Evolutionary conservation across 805 yeast species (phyloP).

Genomic region (Myxozyma geophila): DNA sequence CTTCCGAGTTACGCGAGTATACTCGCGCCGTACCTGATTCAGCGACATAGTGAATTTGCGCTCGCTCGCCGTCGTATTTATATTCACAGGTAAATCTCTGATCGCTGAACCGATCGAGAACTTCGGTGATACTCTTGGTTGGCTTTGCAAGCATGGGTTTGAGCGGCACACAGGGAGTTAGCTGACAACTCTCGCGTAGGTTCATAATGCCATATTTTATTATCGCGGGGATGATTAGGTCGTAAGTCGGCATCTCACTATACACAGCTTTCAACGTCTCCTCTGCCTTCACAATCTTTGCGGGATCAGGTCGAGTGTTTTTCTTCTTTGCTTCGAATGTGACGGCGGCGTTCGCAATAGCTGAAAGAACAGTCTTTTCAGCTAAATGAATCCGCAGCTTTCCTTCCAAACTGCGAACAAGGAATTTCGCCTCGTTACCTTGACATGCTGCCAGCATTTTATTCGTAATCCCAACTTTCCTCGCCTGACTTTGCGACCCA

Average conservation of each 20-base stretch:
- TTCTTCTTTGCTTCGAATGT: constrained; percentile 55
- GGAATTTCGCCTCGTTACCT: constrained; percentile 86
- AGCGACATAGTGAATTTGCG: constrained; percentile 80
- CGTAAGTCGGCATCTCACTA: constrained; percentile 89
- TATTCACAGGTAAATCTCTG: constrained; percentile 92
- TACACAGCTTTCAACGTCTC: constrained; percentile 79
- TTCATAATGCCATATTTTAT: constrained; percentile 69
- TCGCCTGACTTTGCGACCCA: constrained; percentile 81
- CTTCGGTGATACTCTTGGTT: constrained; percentile 90
- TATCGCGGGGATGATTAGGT: constrained; percentile 69
- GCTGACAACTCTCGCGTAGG: constrained; percentile 66
- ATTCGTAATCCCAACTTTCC: constrained; percentile 78
- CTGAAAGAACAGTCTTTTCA: constrained; percentile 84
- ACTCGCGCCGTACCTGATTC: constrained; percentile 49
- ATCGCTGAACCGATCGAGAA: constrained; percentile 72
- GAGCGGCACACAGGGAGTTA: constrained; percentile 91
- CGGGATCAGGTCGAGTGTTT: constrained; percentile 45
- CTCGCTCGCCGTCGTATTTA: constrained; percentile 97
- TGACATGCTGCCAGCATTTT: constrained; percentile 83
- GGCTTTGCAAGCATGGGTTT: constrained; percentile 99
- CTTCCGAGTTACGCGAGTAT: constrained; percentile 93
- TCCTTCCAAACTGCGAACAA: constrained; percentile 89
- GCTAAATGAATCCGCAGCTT: constrained; percentile 92
- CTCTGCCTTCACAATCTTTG: constrained; percentile 66
- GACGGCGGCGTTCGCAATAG: constrained; percentile 81